Evolutionary conservation across 345 rosid species (phyloP).

Genomic region (Populus deltoides): DNA sequence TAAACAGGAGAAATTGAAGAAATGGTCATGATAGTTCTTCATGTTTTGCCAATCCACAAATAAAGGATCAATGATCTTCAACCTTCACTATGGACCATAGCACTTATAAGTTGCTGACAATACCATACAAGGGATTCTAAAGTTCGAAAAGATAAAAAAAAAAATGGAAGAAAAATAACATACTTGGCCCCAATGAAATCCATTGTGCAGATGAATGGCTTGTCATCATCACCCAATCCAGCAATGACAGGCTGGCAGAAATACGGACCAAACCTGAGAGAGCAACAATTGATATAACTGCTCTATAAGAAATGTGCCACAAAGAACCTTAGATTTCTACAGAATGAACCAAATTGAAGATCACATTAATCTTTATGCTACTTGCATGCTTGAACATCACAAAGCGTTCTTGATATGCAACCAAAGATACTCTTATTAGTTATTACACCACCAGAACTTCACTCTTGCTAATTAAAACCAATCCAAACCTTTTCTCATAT

Average conservation of each 20-base stretch:
- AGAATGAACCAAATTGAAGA: not conserved
- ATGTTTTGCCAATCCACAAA: not conserved
- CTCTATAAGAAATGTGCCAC: not conserved
- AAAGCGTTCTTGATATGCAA: not conserved
- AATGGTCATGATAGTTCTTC: not conserved
- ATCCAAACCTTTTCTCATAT: slow-evolving; percentile 79
- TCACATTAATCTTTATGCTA: not conserved
- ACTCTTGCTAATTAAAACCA: not conserved
- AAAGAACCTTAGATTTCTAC: not conserved
- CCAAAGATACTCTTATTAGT: not conserved
- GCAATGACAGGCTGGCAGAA: slow-evolving; percentile 97
- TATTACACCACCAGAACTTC: not conserved
- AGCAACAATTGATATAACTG: not conserved
- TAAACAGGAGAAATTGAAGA: not conserved
- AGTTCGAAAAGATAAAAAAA: not conserved
- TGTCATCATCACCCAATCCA: slow-evolving; percentile 87
- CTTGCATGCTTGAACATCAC: not conserved
- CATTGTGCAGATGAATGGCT: slow-evolving; percentile 98
- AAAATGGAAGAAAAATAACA: slow-evolving; percentile 20
- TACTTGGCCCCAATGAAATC: slow-evolving; percentile 98
- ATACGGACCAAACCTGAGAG: slow-evolving; percentile 88
- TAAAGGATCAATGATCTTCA: not conserved
- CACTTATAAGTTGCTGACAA: not conserved
- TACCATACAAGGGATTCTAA: not conserved
- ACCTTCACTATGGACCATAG: not conserved